A percentile compares a stretch with the other conserved stretches of the same genome.
phyloP scores from a whole-genome alignment of 805 yeast species.

The Suhomyces faveliae region DNA sequence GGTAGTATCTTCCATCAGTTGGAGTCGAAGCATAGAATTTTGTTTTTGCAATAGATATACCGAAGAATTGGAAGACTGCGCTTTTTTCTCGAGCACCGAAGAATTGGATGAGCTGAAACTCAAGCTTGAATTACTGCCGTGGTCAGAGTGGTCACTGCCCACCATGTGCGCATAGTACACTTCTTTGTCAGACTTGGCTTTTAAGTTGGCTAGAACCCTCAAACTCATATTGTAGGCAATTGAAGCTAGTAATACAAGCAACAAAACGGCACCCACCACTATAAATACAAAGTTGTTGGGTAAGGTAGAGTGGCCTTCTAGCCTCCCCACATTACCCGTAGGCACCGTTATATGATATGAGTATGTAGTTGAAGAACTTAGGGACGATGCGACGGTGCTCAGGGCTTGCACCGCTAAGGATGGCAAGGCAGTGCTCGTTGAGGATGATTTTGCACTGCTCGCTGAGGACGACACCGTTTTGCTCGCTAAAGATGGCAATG shows the following conservation, averaged over 20 bases:
- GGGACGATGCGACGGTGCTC: background rate
- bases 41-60: slow-evolving; percentile 12
- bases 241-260: slow-evolving; percentile 16
- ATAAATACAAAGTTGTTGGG: slow-evolving; percentile 44
- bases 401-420: background rate
- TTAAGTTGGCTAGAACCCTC: slow-evolving; percentile 21
- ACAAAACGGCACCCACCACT: slow-evolving; percentile 37
- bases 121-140: slow-evolving; percentile 8
- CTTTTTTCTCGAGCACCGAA: slow-evolving; percentile 23
- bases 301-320: too few relatives aligned
- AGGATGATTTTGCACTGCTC: background rate
- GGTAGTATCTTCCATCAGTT: slow-evolving; percentile 8
- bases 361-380: slow-evolving; percentile 3
- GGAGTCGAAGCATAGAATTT: slow-evolving; percentile 9
- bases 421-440: too few relatives aligned
- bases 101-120: slow-evolving; percentile 16
- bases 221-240: slow-evolving; percentile 20
- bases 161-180: slow-evolving; percentile 22
- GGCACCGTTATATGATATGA: slow-evolving; percentile 4
- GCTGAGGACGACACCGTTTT: background rate
- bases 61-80: slow-evolving; percentile 15
- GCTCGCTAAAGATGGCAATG: background rate
- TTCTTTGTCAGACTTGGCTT: slow-evolving; percentile 34
- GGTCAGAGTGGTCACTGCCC: slow-evolving; percentile 3
- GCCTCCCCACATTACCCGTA: background rate